phyloP scores from a whole-genome alignment of 306 rosid species.

The barrel medic (Medicago truncatula) region MtrunA17r5.0-ANR NC_053044.1:48622001-48622500 shows the following conservation, averaged over 20 bases:
- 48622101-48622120: neutral
- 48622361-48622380: neutral
- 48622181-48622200: slow-evolving; percentile 82
- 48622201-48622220: slow-evolving; percentile 71
- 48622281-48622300: slow-evolving; percentile 47
- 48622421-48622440: neutral
- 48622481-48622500: slow-evolving; percentile 28
- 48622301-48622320: slow-evolving; percentile 65
- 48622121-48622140: neutral
- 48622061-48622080: slow-evolving; percentile 47
- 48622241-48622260: slow-evolving; percentile 63
- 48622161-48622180: slow-evolving; percentile 71
- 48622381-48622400: slow-evolving; percentile 43
- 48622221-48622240: slow-evolving; percentile 65
- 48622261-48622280: slow-evolving; percentile 45
- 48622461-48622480: no score
- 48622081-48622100: neutral
- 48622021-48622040: slow-evolving; percentile 61
- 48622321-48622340: neutral
- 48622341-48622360: slow-evolving; percentile 6
- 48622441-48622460: neutral
- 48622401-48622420: slow-evolving; percentile 43
- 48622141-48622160: slow-evolving; percentile 46
- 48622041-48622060: slow-evolving; percentile 52
- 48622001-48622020: slow-evolving; percentile 50